Base-by-base conservation (phyloP, 768 basidiomycete genomes). In the Rubroboletus pulcherrimus region DNA sequence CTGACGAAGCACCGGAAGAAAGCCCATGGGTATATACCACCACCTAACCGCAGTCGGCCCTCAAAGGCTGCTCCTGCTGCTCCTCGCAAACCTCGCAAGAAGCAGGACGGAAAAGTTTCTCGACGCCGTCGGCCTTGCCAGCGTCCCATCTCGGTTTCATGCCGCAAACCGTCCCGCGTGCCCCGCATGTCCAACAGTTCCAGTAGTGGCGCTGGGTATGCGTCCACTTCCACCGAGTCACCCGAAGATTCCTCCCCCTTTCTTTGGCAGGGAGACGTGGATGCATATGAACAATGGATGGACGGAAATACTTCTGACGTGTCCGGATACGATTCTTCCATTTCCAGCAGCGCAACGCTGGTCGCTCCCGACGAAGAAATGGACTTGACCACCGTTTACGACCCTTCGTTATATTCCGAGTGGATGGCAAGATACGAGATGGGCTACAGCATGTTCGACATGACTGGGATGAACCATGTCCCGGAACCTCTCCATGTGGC, bases 1-100 rank as follows among this genome's bases (percentile, higher is more conserved):
- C 42, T 68, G 41, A 62, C 64, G 7, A 67, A 63, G 33, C 67
- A 68, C 37, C 66, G 68, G 2, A 70, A 65, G 45, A 51, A 33
- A 15, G 15, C 31, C 24, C 67, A 68, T 15, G 58, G 55, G 2
- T 60, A 70, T 39, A 34, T 62, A 12, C 68, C 60, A 15, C 57
- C 21, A 51, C 26, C 42, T 6, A 49, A 11, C 17, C 58, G 63
- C 9, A 6, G 21, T 49, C 34, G 50, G 2, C 9, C 21, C 19
- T 3, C 43, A 26, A 49, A 39, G 41, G 17, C 6, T 24, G 2
- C 35, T 12, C 6, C 35, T 8, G 10, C 48, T 26, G 5, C 35
- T 35, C 21, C 47, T 9, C 24, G 48, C 24, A 49, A 17, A 7
- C 34, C 24, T n/a, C 19, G n/a, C 17, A 21, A 33, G 39, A 21